Evolutionary conservation across 164 flowering plant species (phyloP).

Genomic region (Piper betle): DNA sequence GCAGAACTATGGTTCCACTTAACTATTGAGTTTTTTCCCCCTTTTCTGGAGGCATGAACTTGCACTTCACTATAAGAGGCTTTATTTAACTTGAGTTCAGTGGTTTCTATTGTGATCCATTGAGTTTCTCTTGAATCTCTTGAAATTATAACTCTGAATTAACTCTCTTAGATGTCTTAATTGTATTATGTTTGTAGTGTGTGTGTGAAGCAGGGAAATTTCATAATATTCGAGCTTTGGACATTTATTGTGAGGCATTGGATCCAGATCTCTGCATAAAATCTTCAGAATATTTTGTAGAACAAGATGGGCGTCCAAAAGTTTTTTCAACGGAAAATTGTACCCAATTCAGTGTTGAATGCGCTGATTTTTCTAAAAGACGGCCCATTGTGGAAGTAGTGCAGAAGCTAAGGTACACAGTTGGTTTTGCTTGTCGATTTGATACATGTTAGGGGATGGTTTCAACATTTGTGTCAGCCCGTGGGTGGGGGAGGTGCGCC

Average conservation of each 20-base stretch:
- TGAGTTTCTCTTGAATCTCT: too few relatives aligned
- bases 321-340: conserved; percentile 12
- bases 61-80: too few relatives aligned
- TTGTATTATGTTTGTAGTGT: conserved; percentile 36
- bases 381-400: conserved; percentile 29
- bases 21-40: too few relatives aligned
- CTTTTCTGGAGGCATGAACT: too few relatives aligned
- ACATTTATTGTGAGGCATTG: conserved; percentile 65
- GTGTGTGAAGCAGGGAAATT: conserved; percentile 61
- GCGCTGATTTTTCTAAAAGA: conserved; percentile 16
- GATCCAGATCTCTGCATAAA: conserved; percentile 33
- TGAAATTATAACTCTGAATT: too few relatives aligned
- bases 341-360: conserved; percentile 7
- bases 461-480: too few relatives aligned
- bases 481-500: too few relatives aligned
- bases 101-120: too few relatives aligned
- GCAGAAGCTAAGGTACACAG: conserved; percentile 45
- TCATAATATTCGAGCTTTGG: conserved; percentile 40
- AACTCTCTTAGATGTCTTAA: background rate
- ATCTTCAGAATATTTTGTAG: conserved; percentile 13
- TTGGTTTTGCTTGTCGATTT: background rate
- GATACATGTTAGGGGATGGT: too few relatives aligned
- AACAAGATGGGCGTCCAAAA: conserved; percentile 7
- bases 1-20: too few relatives aligned
- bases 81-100: too few relatives aligned